Evolutionary conservation across 2,329 filamentous ascomycete species (phyloP), one percentile per base, ranked within the genome.

Genomic region (Colletotrichum lini): DNA sequence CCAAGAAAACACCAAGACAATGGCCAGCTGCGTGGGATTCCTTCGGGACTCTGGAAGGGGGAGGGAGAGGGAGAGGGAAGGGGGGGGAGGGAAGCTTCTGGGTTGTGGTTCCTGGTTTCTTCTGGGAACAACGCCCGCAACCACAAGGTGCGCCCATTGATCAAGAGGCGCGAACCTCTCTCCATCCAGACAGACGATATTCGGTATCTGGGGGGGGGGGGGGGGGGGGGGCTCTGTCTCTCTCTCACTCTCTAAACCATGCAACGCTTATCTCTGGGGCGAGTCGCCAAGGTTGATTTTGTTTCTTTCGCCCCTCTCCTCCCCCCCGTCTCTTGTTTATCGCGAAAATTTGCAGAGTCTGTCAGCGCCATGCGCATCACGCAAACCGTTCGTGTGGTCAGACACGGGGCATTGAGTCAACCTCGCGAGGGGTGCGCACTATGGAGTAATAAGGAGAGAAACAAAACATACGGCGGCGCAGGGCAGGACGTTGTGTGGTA

Each of bases 1-100:
- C 69, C 69, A 68, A 72, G 69, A 69, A 71, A 72, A 72, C 69
- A 70, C 68, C 69, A 72, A 72, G 69, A 64, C 58, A 40, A 47
- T 57, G 65, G 64, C 57, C 52, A n/a, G 44, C 42, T 52, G 63
- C 54, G 49, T 50, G 42, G 38, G 57, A 50, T 58, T 71, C 57
- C 64, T 66, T 54, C 54, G 30, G 30, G 30, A 30, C 30, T 30
- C 30, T 30, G 30, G 30, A 30, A 30, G 6, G 30, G 30, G 26
- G 26, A 6, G 26, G 26, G 26, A 3, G 26, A 26, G 26, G 4
- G 26, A 4, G 26, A 26, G 23, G 23, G 23, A 26, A n/a, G n/a
- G 4, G 26, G 26, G 26, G 26, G 26, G 4, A 26, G 26, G 26
- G 4, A 26, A 26, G 26, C 26, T 26, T 26, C 26, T 30, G 30